A percentile compares a stretch with the other conserved stretches of the same genome.
Evolutionary conservation across 192 early-diverging fungal genomes (phyloP).

Genomic region (Coemansia sp.): DNA sequence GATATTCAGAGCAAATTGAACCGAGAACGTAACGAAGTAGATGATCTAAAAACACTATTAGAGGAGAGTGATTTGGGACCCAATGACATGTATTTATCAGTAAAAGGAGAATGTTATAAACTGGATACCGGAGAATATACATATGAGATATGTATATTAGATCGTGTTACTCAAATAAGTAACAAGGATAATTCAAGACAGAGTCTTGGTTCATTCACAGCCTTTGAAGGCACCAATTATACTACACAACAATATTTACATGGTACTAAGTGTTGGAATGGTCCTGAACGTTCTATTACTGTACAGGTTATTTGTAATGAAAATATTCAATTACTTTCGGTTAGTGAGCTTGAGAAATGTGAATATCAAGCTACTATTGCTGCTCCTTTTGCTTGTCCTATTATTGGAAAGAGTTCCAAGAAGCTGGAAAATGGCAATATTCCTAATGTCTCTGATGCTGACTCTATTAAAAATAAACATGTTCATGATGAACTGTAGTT

Average conservation of each 20-base stretch:
- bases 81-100: slow-evolving; percentile 64
- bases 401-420: background rate
- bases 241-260: slow-evolving; percentile 62
- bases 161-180: slow-evolving; percentile 70
- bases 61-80: slow-evolving; percentile 68
- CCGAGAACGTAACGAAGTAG: slow-evolving; percentile 33
- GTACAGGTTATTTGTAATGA: slow-evolving; percentile 74
- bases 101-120: slow-evolving; percentile 69
- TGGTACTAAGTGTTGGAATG: slow-evolving; percentile 94
- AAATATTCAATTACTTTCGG: slow-evolving; percentile 64
- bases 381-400: slow-evolving; percentile 76
- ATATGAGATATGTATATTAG: slow-evolving; percentile 82
- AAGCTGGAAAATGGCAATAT: background rate
- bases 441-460: background rate
- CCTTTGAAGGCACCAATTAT: slow-evolving; percentile 21
- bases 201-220: no score
- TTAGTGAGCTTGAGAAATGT: slow-evolving; percentile 91
- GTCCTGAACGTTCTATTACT: slow-evolving; percentile 77
- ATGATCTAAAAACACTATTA: slow-evolving; percentile 57
- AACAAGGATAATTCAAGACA: slow-evolving; percentile 61
- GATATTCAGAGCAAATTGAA: slow-evolving; percentile 20
- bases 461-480: background rate
- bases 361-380: slow-evolving; percentile 78
- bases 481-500: slow-evolving; percentile 11
- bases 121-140: slow-evolving; percentile 61